Evolutionary conservation across 2,329 filamentous ascomycete genomes (phyloP).

Genomic region (Botrytis galanthina): DNA sequence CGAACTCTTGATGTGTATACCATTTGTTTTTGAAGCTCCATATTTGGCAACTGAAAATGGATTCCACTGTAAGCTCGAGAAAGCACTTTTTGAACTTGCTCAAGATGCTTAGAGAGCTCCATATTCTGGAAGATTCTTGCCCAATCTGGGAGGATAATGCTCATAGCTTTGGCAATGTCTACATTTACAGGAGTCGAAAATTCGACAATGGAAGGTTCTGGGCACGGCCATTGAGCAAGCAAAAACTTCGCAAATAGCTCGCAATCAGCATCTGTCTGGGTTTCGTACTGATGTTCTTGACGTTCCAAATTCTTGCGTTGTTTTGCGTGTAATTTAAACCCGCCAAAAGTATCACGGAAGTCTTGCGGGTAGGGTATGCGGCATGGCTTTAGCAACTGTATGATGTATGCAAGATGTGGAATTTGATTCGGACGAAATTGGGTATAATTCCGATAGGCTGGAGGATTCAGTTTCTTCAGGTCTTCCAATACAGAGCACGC

Average conservation of each 20-base stretch:
- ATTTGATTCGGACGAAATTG: conserved; percentile 40
- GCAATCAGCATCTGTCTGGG: conserved; percentile 40
- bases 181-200: conserved; percentile 40
- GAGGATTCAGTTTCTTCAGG: conserved; percentile 42
- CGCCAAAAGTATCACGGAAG: conserved; percentile 21
- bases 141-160: conserved; percentile 48
- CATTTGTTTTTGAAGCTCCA: conserved; percentile 15
- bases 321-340: conserved; percentile 21
- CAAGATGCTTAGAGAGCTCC: conserved; percentile 46
- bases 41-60: neutral
- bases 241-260: conserved; percentile 44
- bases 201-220: conserved; percentile 36
- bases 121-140: conserved; percentile 48
- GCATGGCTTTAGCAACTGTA: conserved; percentile 39
- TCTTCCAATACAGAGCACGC: conserved; percentile 45
- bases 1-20: conserved; percentile 12
- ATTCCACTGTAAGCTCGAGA: conserved; percentile 29
- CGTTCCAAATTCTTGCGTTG: conserved; percentile 28
- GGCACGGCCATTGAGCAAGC: conserved; percentile 47
- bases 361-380: conserved; percentile 35
- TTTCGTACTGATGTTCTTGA: conserved; percentile 36
- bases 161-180: conserved; percentile 42
- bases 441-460: conserved; percentile 39
- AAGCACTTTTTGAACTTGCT: conserved; percentile 45
- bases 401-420: conserved; percentile 39